A percentile compares a stretch with the other conserved stretches of the same genome.
Conservation (phyloP, 768 basidiomycete genomes). For the Tulasnella calospora region DNA sequence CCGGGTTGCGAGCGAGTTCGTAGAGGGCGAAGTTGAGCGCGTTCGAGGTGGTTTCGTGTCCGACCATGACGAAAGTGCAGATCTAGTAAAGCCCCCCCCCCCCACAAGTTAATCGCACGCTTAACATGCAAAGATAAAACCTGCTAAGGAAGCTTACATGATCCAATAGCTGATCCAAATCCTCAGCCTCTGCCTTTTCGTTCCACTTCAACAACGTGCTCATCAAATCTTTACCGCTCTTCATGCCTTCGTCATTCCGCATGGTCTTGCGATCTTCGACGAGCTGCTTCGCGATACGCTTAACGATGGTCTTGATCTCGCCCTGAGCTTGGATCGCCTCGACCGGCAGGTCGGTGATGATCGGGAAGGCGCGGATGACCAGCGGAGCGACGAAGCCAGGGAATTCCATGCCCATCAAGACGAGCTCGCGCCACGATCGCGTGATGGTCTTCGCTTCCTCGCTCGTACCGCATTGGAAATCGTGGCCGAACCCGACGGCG, state of each 20-base stretch:
- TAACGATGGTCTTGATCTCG: constrained; percentile 33
- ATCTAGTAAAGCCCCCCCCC: constrained; percentile 32
- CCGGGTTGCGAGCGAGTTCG: constrained; percentile 41
- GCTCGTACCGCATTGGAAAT: constrained; percentile 38
- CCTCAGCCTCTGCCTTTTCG: neutral
- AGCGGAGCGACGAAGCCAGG: constrained; percentile 29
- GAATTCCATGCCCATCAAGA: constrained; percentile 29
- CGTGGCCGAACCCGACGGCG: constrained; percentile 41
- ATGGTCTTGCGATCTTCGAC: neutral
- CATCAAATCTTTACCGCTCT: constrained; percentile 27
- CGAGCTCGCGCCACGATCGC: constrained; percentile 33
- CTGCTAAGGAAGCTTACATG: constrained; percentile 12
- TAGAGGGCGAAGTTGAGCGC: constrained; percentile 41
- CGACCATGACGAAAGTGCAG: constrained; percentile 37
- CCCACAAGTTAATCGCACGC: neutral
- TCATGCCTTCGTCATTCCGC: constrained; percentile 5
- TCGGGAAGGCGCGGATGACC: constrained; percentile 33
- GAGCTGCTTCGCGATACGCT: constrained; percentile 21
- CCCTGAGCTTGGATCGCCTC: constrained; percentile 33
- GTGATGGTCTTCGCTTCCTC: constrained; percentile 35
- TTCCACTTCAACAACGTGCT: constrained; percentile 10
- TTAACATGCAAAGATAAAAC: too few relatives aligned
- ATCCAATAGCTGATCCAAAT: constrained; percentile 30
- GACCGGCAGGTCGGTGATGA: constrained; percentile 34
- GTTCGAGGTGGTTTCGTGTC: constrained; percentile 16